Conservation (phyloP, 768 basidiomycete genomes). For the Boletus eberwhitei region DNA sequence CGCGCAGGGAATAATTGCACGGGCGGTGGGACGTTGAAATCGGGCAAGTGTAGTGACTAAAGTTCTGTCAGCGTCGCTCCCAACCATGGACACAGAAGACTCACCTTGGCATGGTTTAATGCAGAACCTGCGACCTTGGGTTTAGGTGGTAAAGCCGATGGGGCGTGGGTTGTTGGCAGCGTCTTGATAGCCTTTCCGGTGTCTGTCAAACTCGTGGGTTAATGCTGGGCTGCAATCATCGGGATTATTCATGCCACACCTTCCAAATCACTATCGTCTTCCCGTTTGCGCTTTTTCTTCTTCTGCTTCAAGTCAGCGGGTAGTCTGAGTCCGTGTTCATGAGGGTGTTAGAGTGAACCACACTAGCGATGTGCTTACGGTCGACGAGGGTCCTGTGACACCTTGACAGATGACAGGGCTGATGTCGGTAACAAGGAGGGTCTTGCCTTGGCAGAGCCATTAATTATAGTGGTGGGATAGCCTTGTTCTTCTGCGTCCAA, state of each 20-base stretch:
- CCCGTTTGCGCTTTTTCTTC: slow-evolving; percentile 85
- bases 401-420: slow-evolving; percentile 47
- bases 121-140: slow-evolving; percentile 49
- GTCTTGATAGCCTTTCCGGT: slow-evolving; percentile 54
- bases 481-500: slow-evolving; percentile 50
- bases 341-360: slow-evolving; percentile 15
- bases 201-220: slow-evolving; percentile 35
- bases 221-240: not conserved
- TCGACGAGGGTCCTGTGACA: slow-evolving; percentile 62
- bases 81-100: slow-evolving; percentile 5
- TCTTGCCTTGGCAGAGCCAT: slow-evolving; percentile 44
- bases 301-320: slow-evolving; percentile 65
- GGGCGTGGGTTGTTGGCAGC: slow-evolving; percentile 47
- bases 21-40: slow-evolving; percentile 56
- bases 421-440: slow-evolving; percentile 45
- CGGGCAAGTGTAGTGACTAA: slow-evolving; percentile 43
- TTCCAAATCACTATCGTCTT: slow-evolving; percentile 71
- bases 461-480: slow-evolving; percentile 26
- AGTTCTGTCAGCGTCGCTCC: slow-evolving; percentile 11
- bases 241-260: slow-evolving; percentile 38
- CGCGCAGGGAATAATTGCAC: slow-evolving; percentile 53
- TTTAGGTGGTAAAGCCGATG: slow-evolving; percentile 46
- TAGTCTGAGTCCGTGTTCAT: slow-evolving; percentile 17
- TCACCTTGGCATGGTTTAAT: slow-evolving; percentile 51
- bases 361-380: slow-evolving; percentile 38